phyloP scores from a whole-genome alignment of 306 rosid genomes.

The Oxytropis ochrocephala region DNA sequence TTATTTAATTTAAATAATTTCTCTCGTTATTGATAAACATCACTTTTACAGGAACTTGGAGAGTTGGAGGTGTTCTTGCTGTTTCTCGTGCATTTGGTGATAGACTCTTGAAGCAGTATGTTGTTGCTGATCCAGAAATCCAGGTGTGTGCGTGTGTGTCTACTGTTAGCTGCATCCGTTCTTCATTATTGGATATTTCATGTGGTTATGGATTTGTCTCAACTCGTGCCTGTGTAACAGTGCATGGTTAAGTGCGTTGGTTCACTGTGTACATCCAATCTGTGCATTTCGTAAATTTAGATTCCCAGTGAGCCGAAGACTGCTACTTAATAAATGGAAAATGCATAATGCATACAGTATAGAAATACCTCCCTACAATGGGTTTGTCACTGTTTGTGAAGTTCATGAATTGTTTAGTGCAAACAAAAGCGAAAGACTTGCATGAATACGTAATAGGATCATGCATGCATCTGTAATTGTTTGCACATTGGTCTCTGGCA shows the following conservation, averaged over 20 bases:
- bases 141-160: conserved; percentile 44
- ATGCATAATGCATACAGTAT: not conserved
- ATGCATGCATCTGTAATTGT: not conserved
- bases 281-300: not conserved
- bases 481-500: not conserved
- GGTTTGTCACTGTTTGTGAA: not conserved
- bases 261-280: not conserved
- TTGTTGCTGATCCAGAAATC: conserved; percentile 97
- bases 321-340: not conserved
- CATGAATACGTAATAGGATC: not conserved
- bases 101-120: conserved; percentile 91
- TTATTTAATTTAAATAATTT: not conserved
- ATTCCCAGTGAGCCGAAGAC: not conserved
- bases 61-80: conserved; percentile 99
- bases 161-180: not conserved
- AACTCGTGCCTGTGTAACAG: not conserved
- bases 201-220: not conserved
- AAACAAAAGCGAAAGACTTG: not conserved
- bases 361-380: not conserved
- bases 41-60: conserved; percentile 78
- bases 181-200: not conserved
- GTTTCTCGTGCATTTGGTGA: conserved; percentile 98
- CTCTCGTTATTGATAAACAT: conserved; percentile 2
- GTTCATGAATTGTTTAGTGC: not conserved
- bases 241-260: not conserved